A percentile compares a stretch with the other conserved stretches of the same genome.
phyloP scores from a whole-genome alignment of 1,139 yeast genomes.

The Yamadazyma dendronema region DNA sequence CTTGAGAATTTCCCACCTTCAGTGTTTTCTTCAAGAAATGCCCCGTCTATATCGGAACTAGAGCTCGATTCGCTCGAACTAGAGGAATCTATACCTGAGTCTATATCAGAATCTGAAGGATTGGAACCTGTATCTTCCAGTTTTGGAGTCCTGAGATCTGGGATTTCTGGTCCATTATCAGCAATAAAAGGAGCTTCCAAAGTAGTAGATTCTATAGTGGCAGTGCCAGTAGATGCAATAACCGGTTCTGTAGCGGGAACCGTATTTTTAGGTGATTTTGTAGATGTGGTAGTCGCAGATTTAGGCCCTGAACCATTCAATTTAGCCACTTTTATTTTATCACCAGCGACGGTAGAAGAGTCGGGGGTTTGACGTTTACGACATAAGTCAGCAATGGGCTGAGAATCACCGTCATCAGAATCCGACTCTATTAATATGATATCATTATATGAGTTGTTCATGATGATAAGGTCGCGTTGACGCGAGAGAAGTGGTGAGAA shows the following conservation, averaged over 20 bases:
- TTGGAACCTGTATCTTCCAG: no score
- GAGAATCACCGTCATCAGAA: slow-evolving; percentile 17
- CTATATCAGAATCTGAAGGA: no score
- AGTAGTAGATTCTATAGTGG: no score
- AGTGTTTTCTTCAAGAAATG: not conserved
- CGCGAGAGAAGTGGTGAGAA: not conserved
- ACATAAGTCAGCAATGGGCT: slow-evolving; percentile 8
- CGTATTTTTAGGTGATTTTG: no score
- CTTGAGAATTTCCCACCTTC: slow-evolving; percentile 2
- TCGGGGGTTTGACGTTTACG: slow-evolving; percentile 8
- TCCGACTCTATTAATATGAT: slow-evolving; percentile 16
- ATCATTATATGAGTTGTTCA: slow-evolving; percentile 14
- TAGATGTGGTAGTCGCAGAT: no score
- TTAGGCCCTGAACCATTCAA: no score
- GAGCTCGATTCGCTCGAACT: not conserved
- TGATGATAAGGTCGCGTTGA: slow-evolving; percentile 1
- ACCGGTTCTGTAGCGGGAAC: no score
- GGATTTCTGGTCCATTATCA: no score
- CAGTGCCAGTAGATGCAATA: no score
- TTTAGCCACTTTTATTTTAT: not conserved
- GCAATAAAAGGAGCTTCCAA: no score
- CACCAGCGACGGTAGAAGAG: not conserved
- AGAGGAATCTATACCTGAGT: not conserved
- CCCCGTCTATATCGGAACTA: not conserved
- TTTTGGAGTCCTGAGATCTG: no score